Conservation (phyloP, 305 asterid species). For the Solanum hybrid region DNA sequence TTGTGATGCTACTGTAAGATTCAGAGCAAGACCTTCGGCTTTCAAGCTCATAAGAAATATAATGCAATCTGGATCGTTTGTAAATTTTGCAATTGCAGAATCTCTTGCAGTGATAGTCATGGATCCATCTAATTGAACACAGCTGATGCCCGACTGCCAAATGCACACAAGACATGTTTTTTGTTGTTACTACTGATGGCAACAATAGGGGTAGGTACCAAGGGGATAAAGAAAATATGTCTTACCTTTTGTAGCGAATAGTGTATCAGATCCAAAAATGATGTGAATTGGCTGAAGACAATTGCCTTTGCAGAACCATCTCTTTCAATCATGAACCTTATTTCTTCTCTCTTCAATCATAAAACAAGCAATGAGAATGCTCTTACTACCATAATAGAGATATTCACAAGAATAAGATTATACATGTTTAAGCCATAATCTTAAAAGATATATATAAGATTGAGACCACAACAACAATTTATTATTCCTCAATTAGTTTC, state of each 20-base stretch:
- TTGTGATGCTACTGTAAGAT: slow-evolving; percentile 85
- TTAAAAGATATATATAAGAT: neutral
- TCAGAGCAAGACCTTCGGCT: slow-evolving; percentile 92
- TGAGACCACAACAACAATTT: neutral
- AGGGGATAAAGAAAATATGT: neutral
- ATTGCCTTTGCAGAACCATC: slow-evolving; percentile 92
- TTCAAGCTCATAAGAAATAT: slow-evolving; percentile 81
- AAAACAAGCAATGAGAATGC: slow-evolving; percentile 1
- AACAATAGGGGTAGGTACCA: neutral
- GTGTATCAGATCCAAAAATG: slow-evolving; percentile 82
- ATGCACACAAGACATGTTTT: neutral
- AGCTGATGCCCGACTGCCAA: slow-evolving; percentile 57
- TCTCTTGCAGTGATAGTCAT: slow-evolving; percentile 78
- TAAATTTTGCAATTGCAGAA: slow-evolving; percentile 59
- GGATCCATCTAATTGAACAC: slow-evolving; percentile 77
- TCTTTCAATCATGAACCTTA: slow-evolving; percentile 81
- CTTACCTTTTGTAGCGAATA: slow-evolving; percentile 67
- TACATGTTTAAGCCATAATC: neutral
- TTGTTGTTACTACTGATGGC: neutral
- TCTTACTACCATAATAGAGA: neutral
- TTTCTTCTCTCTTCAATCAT: slow-evolving; percentile 73
- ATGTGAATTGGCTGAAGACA: slow-evolving; percentile 84
- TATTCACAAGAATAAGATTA: neutral
- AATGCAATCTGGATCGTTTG: slow-evolving; percentile 69
- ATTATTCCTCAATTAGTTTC: neutral